Percentiles rank a stretch among this genome's conserved stretches.
These are phyloP conservation scores for Filobasidium floriforme DNA, from an alignment of 768 basidiomycete species.

Conservation along the genomic window DNA sequence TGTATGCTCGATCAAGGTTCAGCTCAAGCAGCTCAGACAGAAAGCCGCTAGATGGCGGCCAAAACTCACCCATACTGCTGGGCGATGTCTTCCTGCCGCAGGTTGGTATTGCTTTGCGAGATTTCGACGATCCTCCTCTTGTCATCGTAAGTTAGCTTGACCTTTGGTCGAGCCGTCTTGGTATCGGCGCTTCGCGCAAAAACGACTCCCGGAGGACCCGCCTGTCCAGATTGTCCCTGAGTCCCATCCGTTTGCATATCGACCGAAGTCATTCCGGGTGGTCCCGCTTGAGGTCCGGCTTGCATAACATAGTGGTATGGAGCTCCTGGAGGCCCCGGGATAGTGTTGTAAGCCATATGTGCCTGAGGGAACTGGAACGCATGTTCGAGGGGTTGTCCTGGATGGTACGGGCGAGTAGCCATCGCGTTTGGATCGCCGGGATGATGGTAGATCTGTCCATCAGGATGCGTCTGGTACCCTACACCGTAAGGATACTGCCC, in stretches of 20 bases:
- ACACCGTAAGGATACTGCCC: too few relatives aligned
- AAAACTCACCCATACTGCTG: conserved; percentile 36
- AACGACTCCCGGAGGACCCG: conserved; percentile 18
- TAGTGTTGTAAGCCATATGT: not conserved
- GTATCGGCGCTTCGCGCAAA: conserved; percentile 20
- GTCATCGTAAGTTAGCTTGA: conserved; percentile 43
- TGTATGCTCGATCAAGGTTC: conserved; percentile 9
- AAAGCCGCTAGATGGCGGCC: not conserved
- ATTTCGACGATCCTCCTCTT: conserved; percentile 42
- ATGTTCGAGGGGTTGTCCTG: not conserved
- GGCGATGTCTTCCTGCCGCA: conserved; percentile 44
- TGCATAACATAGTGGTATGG: not conserved
- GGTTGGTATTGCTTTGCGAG: conserved; percentile 33
- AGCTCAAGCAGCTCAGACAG: not conserved
- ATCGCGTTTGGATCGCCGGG: not conserved
- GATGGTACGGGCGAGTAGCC: not conserved
- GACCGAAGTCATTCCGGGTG: not conserved
- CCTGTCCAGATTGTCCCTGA: not conserved
- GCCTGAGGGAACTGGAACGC: not conserved
- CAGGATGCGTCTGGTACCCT: not conserved
- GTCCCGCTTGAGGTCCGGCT: not conserved
- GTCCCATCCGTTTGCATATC: not conserved
- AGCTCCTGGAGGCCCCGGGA: not conserved
- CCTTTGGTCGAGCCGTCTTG: conserved; percentile 31
- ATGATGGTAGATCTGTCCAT: not conserved